Conservation (phyloP, 495 filamentous ascomycete species). For the Penicillium turbatum region DNA sequence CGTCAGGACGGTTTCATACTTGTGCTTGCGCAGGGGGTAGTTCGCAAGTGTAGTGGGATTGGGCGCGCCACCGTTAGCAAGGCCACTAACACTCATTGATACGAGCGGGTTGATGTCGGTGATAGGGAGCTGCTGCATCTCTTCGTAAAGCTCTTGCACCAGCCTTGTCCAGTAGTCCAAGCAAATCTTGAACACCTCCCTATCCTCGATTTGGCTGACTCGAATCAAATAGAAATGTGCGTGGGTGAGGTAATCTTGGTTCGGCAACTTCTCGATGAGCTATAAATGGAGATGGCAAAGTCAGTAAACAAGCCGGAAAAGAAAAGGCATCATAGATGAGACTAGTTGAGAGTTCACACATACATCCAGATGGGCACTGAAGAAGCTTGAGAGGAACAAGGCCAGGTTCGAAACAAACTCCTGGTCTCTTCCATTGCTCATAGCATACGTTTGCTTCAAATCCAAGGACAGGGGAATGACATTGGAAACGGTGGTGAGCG, state of each 20-base stretch:
- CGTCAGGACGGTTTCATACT: conserved; percentile 88
- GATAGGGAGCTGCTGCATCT: conserved; percentile 92
- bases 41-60: conserved; percentile 77
- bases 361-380: conserved; percentile 83
- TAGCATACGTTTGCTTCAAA: conserved; percentile 80
- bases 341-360: conserved; percentile 27
- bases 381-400: conserved; percentile 94
- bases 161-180: conserved; percentile 98
- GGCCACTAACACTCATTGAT: conserved; percentile 64
- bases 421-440: conserved; percentile 89
- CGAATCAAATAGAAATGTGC: conserved; percentile 97
- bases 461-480: conserved; percentile 88
- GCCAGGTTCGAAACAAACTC: conserved; percentile 97
- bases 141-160: conserved; percentile 97
- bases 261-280: conserved; percentile 93
- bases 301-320: background rate
- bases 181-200: conserved; percentile 99
- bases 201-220: conserved; percentile 96
- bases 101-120: conserved; percentile 86
- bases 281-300: conserved; percentile 27
- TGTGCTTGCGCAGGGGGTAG: conserved; percentile 93
- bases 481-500: conserved; percentile 78
- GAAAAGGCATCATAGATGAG: background rate
- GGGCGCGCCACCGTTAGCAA: conserved; percentile 75
- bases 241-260: conserved; percentile 88